Base-by-base conservation (phyloP, 176 grass and related monocot species). In the Zea luxurians region DNA sequence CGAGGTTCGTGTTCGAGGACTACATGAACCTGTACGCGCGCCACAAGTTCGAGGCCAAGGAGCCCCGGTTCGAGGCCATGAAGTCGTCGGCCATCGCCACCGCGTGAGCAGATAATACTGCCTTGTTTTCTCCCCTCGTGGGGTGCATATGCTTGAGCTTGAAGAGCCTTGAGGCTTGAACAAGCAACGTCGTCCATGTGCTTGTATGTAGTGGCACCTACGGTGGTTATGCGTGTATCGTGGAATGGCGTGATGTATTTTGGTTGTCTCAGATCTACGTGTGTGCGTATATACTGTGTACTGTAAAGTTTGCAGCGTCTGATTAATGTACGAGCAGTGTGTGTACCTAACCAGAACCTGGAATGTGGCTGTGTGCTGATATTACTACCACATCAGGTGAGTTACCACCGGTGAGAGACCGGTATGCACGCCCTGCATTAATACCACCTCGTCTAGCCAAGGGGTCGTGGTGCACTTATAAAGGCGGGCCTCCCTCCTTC, bases 21-120 rank as follows among this genome's bases (percentile, higher is more conserved):
- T 99, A 99, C 86, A 99, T 99, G 96, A 83, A 91, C 58, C 86
- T 99, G 11, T 99, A 99, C 71, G 1, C 88, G 21, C 67, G 49
- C 7, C 81, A 91, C 78, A 99, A 99, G 75, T 99, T 99, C 37
- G 73, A 99, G 88, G 90, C 90, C 74, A 99, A 99, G 82, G 92
- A 91, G 76, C 92, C 96, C 0, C 89, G 96, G 2, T 99, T 99
- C 76, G 53, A 93, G 74, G 79, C 90, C 71, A 96, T 99, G 90
- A 99, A 96, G 64, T 68, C 88, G 21, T 16, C 84, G 27, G 27
- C 27, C 18, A 84, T 95, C 76, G 83, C 85, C 52, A 89, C 91
- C 38, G 48, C 70, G 4, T 90, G 68, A 92, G 27, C 27, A 27
- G 0, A 27, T 27, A 27, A 27, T 27, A 27, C 27, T 27, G 27